Conservation (phyloP, 495 filamentous ascomycete genomes). For the Penicillium waksmanii region DNA sequence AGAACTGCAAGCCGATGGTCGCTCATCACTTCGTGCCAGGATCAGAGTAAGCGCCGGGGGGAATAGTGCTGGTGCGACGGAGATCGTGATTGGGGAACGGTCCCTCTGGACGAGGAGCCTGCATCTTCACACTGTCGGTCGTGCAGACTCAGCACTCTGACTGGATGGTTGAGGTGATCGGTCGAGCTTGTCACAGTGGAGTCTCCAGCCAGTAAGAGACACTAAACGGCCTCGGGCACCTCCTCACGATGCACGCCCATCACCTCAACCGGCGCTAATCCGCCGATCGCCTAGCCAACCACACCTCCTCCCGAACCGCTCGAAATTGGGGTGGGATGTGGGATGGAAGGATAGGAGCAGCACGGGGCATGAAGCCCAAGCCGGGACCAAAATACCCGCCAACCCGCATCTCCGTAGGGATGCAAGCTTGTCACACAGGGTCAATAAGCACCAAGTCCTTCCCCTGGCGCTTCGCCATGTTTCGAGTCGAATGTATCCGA, state of each 20-base stretch:
- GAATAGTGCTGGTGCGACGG: slow-evolving; percentile 23
- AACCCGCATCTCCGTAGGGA: slow-evolving; percentile 1
- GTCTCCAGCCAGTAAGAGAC: slow-evolving; percentile 23
- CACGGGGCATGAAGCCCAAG: slow-evolving; percentile 6
- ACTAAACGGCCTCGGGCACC: slow-evolving; percentile 9
- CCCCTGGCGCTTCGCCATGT: not conserved
- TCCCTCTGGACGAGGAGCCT: slow-evolving; percentile 17
- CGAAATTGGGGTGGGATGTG: slow-evolving; percentile 3
- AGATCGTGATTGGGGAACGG: slow-evolving; percentile 33
- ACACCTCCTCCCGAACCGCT: slow-evolving; percentile 38
- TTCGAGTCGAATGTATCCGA: not conserved
- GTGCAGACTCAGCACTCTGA: slow-evolving; percentile 26
- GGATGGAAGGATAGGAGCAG: slow-evolving; percentile 5
- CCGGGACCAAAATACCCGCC: slow-evolving; percentile 14
- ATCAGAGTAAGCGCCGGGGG: slow-evolving; percentile 40
- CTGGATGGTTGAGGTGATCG: slow-evolving; percentile 32
- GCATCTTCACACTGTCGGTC: slow-evolving; percentile 23
- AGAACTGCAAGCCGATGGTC: slow-evolving; percentile 26
- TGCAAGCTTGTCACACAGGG: slow-evolving; percentile 12
- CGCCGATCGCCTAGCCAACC: slow-evolving; percentile 43
- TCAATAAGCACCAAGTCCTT: slow-evolving; percentile 17
- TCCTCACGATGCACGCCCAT: slow-evolving; percentile 39
- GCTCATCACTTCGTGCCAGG: slow-evolving; percentile 28
- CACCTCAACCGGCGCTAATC: slow-evolving; percentile 44
- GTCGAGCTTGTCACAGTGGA: slow-evolving; percentile 47